Percentiles rank a stretch among this genome's conserved stretches.
Evolutionary conservation across 805 yeast genomes (phyloP).

Genomic region (Blastobotrys robertii): DNA sequence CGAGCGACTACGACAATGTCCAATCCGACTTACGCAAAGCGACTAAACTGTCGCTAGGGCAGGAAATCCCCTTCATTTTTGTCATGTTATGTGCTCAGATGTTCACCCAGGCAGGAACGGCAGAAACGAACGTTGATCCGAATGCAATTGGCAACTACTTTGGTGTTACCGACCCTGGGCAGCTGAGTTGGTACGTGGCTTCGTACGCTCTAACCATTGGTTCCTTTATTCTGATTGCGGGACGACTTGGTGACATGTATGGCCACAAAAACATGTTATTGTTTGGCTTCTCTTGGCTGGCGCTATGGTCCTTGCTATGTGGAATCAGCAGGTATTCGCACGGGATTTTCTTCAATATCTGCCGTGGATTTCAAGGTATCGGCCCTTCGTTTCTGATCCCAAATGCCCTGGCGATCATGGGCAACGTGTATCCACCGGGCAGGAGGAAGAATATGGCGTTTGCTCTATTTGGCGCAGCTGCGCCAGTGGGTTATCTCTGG

Average conservation of each 20-base stretch:
- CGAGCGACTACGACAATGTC: too few relatives aligned
- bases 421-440: constrained; percentile 37
- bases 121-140: constrained; percentile 25
- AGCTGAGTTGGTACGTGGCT: constrained; percentile 57
- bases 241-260: constrained; percentile 61
- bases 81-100: constrained; percentile 27
- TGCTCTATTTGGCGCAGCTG: constrained; percentile 49
- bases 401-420: constrained; percentile 45
- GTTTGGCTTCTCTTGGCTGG: constrained; percentile 46
- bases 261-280: constrained; percentile 50
- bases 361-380: constrained; percentile 56
- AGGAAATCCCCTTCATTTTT: constrained; percentile 20
- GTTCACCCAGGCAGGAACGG: constrained; percentile 31
- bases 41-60: background rate
- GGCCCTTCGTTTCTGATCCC: constrained; percentile 55
- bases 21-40: too few relatives aligned
- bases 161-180: constrained; percentile 23
- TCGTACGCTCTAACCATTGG: constrained; percentile 64
- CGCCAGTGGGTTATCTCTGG: constrained; percentile 51
- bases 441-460: constrained; percentile 44
- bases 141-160: constrained; percentile 26
- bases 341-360: constrained; percentile 22
- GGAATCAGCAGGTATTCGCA: constrained; percentile 44
- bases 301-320: constrained; percentile 48
- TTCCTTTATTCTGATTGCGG: constrained; percentile 58